Base-by-base conservation (phyloP, 768 basidiomycete species). In the Gymnopilus dilepis region DNA sequence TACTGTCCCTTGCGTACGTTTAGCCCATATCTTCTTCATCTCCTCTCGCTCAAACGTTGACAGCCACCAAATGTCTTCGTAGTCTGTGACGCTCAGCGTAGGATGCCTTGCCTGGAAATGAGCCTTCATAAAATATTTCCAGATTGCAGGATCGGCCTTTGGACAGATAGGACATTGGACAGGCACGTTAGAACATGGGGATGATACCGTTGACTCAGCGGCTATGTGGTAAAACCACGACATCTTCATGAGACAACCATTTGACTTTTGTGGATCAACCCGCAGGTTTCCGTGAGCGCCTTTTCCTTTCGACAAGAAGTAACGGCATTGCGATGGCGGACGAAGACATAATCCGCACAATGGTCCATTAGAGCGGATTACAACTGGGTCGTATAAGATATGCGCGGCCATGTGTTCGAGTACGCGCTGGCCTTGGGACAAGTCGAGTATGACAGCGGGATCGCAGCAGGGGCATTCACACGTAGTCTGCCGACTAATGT, bases 351-450 rank as follows among this genome's bases (percentile, higher is more conserved):
- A 52, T 1, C 74, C 69, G 52, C 74, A 76, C 0, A 65, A 15
- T 2, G 47, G 69, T 37, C 68, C 64, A 4, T 17, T 24, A 2
- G 60, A 59, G 1, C 45, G 53, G 15, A 63, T 42, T 9, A 71
- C 28, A 6, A 19, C 37, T 0, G 64, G 34, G 48, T 74, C 72
- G 52, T 66, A 33, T 13, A 73, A 70, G 28, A 74, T 69, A 60
- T 75, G 74, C 4, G 69, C 56, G 4, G 65, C 72, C 2, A 70
- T 67, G 41, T 76, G 75, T 13, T 72, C 64, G 2, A 76, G 62
- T 0, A 75, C 57, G 1, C 61, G 61, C 21, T 65, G 71, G 30
- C 56, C 64, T 50, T 68, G 60, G 3, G 55, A 34, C 17, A 61
- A 53, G 43, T 67, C 60, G 6, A 67, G 63, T 21, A 48, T 30